Percentiles rank a stretch among this genome's conserved stretches.
These are phyloP conservation scores for Leccinum barrowsii DNA, from an alignment of 768 basidiomycete genomes.

Conservation along the genomic window DNA sequence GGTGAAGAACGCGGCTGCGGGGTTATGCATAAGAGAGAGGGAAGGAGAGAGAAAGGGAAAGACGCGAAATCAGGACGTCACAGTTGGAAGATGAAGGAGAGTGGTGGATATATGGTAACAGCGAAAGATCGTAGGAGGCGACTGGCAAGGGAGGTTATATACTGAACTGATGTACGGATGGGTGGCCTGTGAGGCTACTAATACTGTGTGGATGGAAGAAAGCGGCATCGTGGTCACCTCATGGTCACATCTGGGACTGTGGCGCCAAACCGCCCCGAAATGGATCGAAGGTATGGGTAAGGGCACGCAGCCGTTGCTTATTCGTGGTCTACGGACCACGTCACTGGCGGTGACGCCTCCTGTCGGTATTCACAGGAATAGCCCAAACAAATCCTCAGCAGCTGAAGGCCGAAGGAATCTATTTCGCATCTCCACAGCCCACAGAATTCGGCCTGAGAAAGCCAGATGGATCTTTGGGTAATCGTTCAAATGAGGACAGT, in stretches of 20 bases:
- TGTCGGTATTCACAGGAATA: slow-evolving; percentile 20
- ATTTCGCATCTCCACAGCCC: slow-evolving; percentile 27
- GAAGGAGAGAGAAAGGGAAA: neutral
- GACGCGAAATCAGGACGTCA: slow-evolving; percentile 2
- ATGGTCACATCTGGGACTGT: slow-evolving; percentile 30
- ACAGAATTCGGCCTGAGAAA: slow-evolving; percentile 22
- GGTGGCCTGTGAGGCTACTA: slow-evolving; percentile 18
- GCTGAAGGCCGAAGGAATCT: slow-evolving; percentile 19
- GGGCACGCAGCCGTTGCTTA: slow-evolving; percentile 23
- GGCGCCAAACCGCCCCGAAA: slow-evolving; percentile 31
- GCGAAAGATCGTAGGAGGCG: slow-evolving; percentile 16
- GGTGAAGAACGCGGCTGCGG: slow-evolving; percentile 32
- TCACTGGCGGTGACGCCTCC: slow-evolving; percentile 16
- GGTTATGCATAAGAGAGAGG: slow-evolving; percentile 29
- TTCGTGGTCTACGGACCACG: slow-evolving; percentile 12
- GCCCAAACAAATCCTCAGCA: slow-evolving; percentile 9
- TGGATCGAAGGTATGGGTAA: slow-evolving; percentile 26
- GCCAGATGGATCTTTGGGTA: slow-evolving; percentile 16
- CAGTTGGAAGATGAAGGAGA: slow-evolving; percentile 15
- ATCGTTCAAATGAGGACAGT: slow-evolving; percentile 12
- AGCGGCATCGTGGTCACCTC: slow-evolving; percentile 34
- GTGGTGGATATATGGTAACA: slow-evolving; percentile 10
- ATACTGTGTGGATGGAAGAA: slow-evolving; percentile 24
- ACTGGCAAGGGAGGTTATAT: slow-evolving; percentile 28
- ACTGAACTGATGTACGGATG: slow-evolving; percentile 26